Evolutionary conservation across 768 basidiomycete genomes (phyloP).

Genomic region (Myochromella boudieri): DNA sequence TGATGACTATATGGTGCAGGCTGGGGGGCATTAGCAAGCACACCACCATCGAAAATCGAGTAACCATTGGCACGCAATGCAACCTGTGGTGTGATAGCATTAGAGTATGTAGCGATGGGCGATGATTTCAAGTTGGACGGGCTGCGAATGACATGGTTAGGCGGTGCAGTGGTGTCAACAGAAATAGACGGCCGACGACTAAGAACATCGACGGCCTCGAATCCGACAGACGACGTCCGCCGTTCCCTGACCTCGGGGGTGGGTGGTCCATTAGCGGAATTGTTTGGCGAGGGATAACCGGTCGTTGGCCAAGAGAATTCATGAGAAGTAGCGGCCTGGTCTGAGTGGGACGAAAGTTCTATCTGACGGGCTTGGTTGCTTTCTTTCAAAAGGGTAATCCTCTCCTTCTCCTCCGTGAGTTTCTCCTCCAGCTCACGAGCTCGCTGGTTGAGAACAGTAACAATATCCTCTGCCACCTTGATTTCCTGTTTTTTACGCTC

Average conservation of each 20-base stretch:
- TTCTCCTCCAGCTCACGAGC: conserved; percentile 75
- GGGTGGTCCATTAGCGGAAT: conserved; percentile 16
- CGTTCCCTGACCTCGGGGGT: conserved; percentile 14
- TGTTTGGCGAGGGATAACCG: neutral
- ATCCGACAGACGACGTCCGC: conserved; percentile 6
- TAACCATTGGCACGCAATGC: conserved; percentile 37
- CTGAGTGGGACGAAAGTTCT: conserved; percentile 29
- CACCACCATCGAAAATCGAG: conserved; percentile 39
- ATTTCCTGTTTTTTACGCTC: conserved; percentile 61
- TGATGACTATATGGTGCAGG: conserved; percentile 10
- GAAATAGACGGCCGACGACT: conserved; percentile 16
- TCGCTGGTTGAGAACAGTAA: conserved; percentile 59
- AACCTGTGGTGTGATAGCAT: conserved; percentile 12
- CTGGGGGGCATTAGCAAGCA: conserved; percentile 28
- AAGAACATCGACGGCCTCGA: conserved; percentile 8
- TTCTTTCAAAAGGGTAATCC: conserved; percentile 57
- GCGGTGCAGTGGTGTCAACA: conserved; percentile 18
- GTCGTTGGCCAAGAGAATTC: conserved; percentile 18
- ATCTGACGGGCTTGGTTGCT: conserved; percentile 52
- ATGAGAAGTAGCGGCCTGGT: conserved; percentile 24
- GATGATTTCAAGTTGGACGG: conserved; percentile 21
- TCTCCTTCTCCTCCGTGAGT: conserved; percentile 61
- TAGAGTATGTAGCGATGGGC: conserved; percentile 6
- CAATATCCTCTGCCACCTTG: conserved; percentile 63
- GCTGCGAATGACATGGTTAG: conserved; percentile 30